These are phyloP conservation scores for Auricularia cornea DNA, from an alignment of 768 basidiomycete genomes.

Conservation along the genomic window DNA sequence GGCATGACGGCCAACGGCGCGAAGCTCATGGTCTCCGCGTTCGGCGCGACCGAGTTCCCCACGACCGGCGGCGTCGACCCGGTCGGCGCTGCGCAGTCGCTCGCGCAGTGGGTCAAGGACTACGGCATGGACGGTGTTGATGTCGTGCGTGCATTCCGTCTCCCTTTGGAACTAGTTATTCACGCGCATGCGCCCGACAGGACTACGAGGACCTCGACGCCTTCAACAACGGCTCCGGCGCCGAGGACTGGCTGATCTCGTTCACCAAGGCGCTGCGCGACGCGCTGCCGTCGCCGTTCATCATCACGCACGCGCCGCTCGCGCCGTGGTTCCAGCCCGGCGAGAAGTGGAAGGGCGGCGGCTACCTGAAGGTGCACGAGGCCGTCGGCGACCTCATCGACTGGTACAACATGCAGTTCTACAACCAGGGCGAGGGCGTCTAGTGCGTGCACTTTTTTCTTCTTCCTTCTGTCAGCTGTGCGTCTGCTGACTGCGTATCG, in stretches of 20 bases:
- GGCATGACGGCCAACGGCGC: conserved; percentile 20
- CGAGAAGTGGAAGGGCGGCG: conserved; percentile 29
- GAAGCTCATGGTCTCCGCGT: conserved; percentile 29
- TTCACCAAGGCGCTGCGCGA: conserved; percentile 29
- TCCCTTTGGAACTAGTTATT: neutral
- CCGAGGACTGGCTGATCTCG: conserved; percentile 37
- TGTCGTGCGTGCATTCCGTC: neutral
- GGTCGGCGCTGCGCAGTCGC: neutral
- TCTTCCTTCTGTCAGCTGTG: neutral
- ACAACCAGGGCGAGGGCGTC: conserved; percentile 2
- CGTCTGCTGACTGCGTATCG: conserved; percentile 5
- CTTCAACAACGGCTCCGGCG: conserved; percentile 24
- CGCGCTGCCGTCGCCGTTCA: conserved; percentile 23
- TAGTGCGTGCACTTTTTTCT: neutral
- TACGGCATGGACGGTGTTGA: conserved; percentile 26
- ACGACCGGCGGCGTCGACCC: conserved; percentile 8
- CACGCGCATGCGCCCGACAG: too few relatives aligned
- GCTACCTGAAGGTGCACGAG: conserved; percentile 31
- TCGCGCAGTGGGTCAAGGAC: conserved; percentile 9
- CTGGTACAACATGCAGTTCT: conserved; percentile 22
- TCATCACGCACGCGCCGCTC: conserved; percentile 33
- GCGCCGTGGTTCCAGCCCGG: conserved; percentile 30
- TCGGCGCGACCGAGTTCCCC: conserved; percentile 23
- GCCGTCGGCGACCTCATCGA: conserved; percentile 36
- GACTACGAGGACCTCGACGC: neutral